Base-by-base conservation (phyloP, 2,329 filamentous ascomycete genomes). In the Tolypocladium sp. region DNA sequence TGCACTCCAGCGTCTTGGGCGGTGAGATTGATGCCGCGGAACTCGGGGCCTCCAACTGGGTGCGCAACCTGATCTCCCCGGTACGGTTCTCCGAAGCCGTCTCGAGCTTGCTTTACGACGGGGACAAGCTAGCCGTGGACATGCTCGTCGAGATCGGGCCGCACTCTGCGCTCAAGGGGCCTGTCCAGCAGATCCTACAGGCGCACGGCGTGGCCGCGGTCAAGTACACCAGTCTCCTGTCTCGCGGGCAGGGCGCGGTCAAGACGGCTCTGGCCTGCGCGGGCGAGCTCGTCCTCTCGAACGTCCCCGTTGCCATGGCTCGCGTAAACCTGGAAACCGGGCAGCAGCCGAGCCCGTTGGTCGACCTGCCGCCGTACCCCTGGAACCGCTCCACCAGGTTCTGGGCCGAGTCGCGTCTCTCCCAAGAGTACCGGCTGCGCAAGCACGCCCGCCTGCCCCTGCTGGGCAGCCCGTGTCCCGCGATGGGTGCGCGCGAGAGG, bases 131-230 rank as follows among this genome's bases (percentile, higher is more conserved):
- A 2, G 42, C 20, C 42, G 20, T 53, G 51, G 51, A 53, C 17
- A 30, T 40, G 2, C 2, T 63, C 10, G 58, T 62, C 6, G 53
- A 68, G 27, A 22, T 53, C 17, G 51, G 51, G 51, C 51, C 51
- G 9, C 51, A 53, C 27, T 2, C 51, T 20, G 51, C 51, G 15
- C 27, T 53, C 20, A 20, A 17, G 30, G 51, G 51, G 1, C 51
- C 51, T 7, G 27, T 27, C 17, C 20, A 15, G 13, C 40, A 27
- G 33, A 46, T 22, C 20, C 10, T 37, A 13, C 37, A 57, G 40
- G 27, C 20, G 2, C 4, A 17, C 27, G 55, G 37, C 5, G 22
- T 57, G n/a, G 10, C 20, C 8, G 17, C 17, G 6, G 27, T 57
- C 25, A 17, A 15, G 37, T 57, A 57, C 22, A 17, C 17, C 9